Base-by-base conservation (phyloP, 1,284 basidiomycete genomes). In the Rhodotorula glutinis region DNA sequence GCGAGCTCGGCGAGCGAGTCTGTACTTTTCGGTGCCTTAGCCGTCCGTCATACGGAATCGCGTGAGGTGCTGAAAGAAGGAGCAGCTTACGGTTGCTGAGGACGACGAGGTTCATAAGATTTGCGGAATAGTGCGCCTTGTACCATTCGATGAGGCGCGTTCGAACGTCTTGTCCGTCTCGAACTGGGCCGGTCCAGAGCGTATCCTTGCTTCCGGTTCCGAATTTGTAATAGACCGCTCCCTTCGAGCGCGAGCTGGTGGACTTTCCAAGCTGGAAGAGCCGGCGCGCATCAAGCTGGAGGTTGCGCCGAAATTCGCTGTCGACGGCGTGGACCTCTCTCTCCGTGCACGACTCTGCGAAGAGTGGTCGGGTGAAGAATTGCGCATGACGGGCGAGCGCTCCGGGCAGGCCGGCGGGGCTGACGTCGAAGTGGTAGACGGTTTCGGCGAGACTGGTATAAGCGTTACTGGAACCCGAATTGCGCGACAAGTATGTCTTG, bases 301-400 rank as follows among this genome's bases (percentile, higher is more conserved):
- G 85, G 77, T 98, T 98, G 83, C 97, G 96, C 82, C 93, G 92
- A 83, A 98, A 89, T 79, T 99, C 96, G 2, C 92, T 96, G 78
- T 98, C 90, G 53, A 99, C 95, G 1, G 96, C 96, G 73, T 93
- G 93, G 73, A 98, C 85, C 80, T 99, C 96, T 55, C 96, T 86
- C 61, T 89, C 86, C 0, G 95, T 95, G 78, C 95, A 95, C 21
- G 90, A 91, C 0, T 89, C 85, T 7, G 67, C 64, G 77, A 99
- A 98, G 56, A 98, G 85, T 0, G 96, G 96, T 46, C 87, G 89
- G 72, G 90, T 88, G 80, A 99, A 98, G 82, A 98, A 98, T 1
- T 87, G 88, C 0, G 94, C 84, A 78, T 98, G 98, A 41, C 94
- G 88, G 72, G 90, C 85, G 16, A 99, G 84, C 1, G 93, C 92